Evolutionary conservation across 148 eudicot genomes (phyloP).

Genomic region (Persicaria tinctoria): DNA sequence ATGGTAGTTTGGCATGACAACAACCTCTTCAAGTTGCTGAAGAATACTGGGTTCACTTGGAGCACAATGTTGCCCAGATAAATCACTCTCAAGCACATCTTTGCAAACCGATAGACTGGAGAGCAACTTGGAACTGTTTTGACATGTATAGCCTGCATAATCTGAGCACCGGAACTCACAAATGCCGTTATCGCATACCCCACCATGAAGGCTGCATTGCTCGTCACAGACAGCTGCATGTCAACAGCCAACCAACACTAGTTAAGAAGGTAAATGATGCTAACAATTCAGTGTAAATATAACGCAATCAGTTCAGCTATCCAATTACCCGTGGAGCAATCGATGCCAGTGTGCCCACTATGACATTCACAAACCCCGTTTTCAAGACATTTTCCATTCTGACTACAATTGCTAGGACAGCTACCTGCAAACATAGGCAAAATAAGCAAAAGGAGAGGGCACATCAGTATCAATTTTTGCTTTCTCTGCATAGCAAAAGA

Average conservation of each 20-base stretch:
- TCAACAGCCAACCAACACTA: background rate
- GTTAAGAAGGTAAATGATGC: background rate
- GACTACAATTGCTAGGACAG: conserved; percentile 73
- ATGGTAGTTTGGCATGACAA: conserved; percentile 95
- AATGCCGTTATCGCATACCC: conserved; percentile 90
- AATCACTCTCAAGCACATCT: conserved; percentile 60
- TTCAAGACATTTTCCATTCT: conserved; percentile 70
- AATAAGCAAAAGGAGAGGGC: conserved; percentile 8
- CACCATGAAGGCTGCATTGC: conserved; percentile 99
- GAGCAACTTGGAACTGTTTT: conserved; percentile 70
- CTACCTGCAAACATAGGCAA: conserved; percentile 40
- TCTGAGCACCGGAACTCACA: conserved; percentile 99
- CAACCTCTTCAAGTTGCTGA: conserved; percentile 95
- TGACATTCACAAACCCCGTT: conserved; percentile 72
- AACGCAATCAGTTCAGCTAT: background rate
- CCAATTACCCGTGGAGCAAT: conserved; percentile 90
- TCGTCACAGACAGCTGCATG: conserved; percentile 87
- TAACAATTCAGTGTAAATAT: background rate
- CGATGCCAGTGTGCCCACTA: conserved; percentile 75
- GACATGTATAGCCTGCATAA: conserved; percentile 96
- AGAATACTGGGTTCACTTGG: conserved; percentile 79
- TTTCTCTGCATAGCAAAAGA: background rate
- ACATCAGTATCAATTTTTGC: background rate
- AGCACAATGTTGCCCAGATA: conserved; percentile 84
- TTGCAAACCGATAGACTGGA: conserved; percentile 81